A percentile compares a stretch with the other conserved stretches of the same genome.
These are phyloP conservation scores for Quercus tomentella DNA, from an alignment of 331 rosid species.

Conservation along the genomic window DNA sequence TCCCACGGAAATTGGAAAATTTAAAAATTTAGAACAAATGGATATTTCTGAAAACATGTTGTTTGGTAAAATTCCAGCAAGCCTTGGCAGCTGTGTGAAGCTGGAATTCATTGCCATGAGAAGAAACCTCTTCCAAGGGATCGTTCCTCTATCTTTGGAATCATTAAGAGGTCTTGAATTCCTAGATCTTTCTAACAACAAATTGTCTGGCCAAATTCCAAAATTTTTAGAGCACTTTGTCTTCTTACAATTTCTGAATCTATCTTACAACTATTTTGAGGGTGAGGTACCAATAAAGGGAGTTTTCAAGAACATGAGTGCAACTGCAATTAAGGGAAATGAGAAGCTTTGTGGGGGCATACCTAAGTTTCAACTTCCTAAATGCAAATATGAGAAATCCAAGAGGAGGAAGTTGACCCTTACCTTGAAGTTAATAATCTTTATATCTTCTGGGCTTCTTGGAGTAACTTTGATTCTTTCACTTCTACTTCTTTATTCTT, in stretches of 20 bases:
- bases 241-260: not conserved
- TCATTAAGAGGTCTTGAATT: not conserved
- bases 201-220: not conserved
- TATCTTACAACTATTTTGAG: conserved; percentile 1
- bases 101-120: not conserved
- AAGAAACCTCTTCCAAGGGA: not conserved
- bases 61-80: not conserved
- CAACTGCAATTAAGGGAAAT: not conserved
- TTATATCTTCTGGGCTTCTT: too few species aligned
- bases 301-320: not conserved
- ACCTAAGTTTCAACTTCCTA: not conserved
- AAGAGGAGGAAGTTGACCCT: not conserved
- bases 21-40: not conserved
- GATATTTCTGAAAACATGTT: conserved; percentile 12
- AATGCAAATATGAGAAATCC: not conserved
- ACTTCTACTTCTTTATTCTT: too few species aligned
- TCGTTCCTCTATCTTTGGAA: too few species aligned
- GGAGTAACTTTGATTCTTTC: too few species aligned
- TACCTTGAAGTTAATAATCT: too few species aligned
- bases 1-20: not conserved
- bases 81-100: not conserved
- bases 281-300: not conserved
- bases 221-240: too few species aligned
- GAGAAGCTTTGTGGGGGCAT: not conserved
- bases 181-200: not conserved